A percentile compares a stretch with the other conserved stretches of the same genome.
phyloP scores from a whole-genome alignment of 805 yeast genomes.

The Ogataea dorogensis region DNA sequence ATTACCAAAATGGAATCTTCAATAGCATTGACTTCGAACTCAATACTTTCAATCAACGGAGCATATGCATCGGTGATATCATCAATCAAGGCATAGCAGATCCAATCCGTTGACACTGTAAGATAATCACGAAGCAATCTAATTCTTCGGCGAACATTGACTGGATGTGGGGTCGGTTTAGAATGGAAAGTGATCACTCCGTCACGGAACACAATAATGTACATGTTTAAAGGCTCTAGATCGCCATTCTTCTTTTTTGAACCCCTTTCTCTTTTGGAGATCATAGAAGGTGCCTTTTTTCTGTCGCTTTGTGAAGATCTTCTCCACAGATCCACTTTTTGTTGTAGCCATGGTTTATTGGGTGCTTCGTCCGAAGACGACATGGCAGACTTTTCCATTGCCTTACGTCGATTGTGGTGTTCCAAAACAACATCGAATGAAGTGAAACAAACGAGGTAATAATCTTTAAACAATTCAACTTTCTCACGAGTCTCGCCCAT shows the following conservation, averaged over 20 bases:
- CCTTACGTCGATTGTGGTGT: conserved; percentile 41
- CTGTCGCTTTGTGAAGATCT: conserved; percentile 2
- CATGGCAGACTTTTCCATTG: conserved; percentile 23
- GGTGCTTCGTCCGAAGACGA: conserved; percentile 18
- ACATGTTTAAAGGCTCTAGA: conserved; percentile 86
- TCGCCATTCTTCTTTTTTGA: conserved; percentile 44
- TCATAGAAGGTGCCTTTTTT: conserved; percentile 17
- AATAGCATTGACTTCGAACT: conserved; percentile 90
- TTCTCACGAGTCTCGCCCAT: conserved; percentile 93
- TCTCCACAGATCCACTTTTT: conserved; percentile 7
- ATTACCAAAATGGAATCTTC: conserved; percentile 87
- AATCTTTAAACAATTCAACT: conserved; percentile 87
- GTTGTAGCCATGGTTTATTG: conserved; percentile 17
- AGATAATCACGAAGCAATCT: conserved; percentile 82
- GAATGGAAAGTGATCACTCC: conserved; percentile 94
- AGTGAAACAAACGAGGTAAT: conserved; percentile 88
- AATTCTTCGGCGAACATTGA: conserved; percentile 91
- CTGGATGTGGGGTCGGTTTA: conserved; percentile 93
- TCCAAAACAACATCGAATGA: conserved; percentile 80
- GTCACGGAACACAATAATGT: conserved; percentile 84
- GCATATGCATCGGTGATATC: conserved; percentile 98
- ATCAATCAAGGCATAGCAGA: conserved; percentile 93
- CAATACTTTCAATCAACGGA: conserved; percentile 92
- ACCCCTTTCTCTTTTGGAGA: conserved; percentile 21
- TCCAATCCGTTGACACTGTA: conserved; percentile 93